Conservation (phyloP, 2,329 filamentous ascomycete genomes). For the Colletotrichum falcatum region DNA sequence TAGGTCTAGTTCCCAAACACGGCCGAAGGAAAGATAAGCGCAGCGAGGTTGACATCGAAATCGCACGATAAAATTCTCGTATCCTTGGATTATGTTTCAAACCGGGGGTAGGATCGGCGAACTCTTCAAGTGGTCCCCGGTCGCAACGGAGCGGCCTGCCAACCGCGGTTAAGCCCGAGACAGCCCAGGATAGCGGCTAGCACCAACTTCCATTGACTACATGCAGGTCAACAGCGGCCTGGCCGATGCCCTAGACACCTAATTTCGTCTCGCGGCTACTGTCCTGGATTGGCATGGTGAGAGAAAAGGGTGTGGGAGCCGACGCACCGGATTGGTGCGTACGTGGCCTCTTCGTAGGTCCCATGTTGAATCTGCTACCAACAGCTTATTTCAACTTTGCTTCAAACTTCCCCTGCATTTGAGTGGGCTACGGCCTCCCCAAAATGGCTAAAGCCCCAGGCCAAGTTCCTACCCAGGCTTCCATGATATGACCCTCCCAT, state of each 20-base stretch:
- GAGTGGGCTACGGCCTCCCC: not conserved
- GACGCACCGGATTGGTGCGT: not conserved
- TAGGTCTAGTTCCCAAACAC: not conserved
- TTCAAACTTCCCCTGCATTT: constrained; percentile 17
- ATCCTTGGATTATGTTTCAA: not conserved
- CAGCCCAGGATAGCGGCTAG: constrained; percentile 6
- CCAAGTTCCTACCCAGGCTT: not conserved
- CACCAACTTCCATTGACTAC: not conserved
- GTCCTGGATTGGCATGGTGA: not conserved
- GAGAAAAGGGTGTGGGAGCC: not conserved
- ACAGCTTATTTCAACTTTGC: not conserved
- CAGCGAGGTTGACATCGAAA: not conserved
- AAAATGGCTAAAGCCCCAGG: not conserved
- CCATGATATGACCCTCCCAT: not conserved
- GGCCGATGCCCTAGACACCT: not conserved
- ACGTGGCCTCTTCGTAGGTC: not conserved
- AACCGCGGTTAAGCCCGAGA: not conserved
- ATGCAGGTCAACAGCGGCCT: not conserved
- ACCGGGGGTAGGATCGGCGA: no score
- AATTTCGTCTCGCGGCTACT: constrained; percentile 14
- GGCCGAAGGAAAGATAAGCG: not conserved
- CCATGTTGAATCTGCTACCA: constrained; percentile 16
- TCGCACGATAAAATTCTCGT: not conserved
- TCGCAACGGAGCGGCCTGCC: not conserved
- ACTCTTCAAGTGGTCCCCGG: not conserved